Evolutionary conservation across 306 rosid genomes (phyloP), one percentile per base, ranked within the genome.

Genomic region (Vachellia collinsii): DNA sequence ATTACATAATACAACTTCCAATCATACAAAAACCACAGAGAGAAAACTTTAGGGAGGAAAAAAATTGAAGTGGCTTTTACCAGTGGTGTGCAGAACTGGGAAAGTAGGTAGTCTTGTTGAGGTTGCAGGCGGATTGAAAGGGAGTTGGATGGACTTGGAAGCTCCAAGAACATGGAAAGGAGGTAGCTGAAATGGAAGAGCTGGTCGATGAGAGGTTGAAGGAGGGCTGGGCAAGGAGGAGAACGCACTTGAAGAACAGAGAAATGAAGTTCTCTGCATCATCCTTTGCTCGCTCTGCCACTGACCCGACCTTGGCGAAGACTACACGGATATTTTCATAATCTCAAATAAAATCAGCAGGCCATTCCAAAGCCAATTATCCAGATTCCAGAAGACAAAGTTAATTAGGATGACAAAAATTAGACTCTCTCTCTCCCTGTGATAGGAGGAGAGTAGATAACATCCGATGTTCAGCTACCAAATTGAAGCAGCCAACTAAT

Each of bases 231-330:
- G 75, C 36, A 69, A 42, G 64, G 77, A 75, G 64, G 82, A 72
- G 38, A 83, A 83, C 8, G 76, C 61, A 69, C 74, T 81, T 37
- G 83, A 77, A 75, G 78, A 81, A 65, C 89, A 90, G 34, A 88
- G 83, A 50, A 84, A 50, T 4, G 86, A 79, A 77, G 75, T 80
- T 62, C 85, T 81, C 72, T 62, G 91, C 85, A 88, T 85, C 56
- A 70, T 79, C 56, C 23, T 73, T 20, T 54, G 74, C 81, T 50
- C 4, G 41, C 64, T 36, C 10, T 16, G 37, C 4, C 36, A 6
- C 47, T 3, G 66, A 19, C 46, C 56, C n/a, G 39, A 25, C 77
- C 17, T 14, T 7, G 23, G 22, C 12, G 71, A 17, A 65, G 71
- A 13, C 23, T 14, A 0, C 25, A 19, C 9, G 0, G 71, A 38